A percentile compares a stretch with the other conserved stretches of the same genome.
Conservation (phyloP, 2,329 filamentous ascomycete species). For the Paraconiothyrium brasiliense region DNA sequence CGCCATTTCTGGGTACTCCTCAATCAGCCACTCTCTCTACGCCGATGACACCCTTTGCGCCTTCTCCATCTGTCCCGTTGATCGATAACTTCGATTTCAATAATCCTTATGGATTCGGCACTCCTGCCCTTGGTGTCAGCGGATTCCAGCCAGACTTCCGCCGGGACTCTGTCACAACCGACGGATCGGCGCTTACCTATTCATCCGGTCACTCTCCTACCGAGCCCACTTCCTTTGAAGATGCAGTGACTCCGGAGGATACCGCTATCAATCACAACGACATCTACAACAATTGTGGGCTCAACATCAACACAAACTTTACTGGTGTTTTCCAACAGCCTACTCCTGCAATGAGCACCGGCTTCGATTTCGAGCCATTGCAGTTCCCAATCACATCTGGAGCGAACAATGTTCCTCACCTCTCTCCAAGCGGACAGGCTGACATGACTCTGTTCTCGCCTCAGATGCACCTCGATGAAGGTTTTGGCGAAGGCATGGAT, state of each 20-base stretch:
- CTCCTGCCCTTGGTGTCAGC: conserved; percentile 41
- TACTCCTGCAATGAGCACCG: conserved; percentile 53
- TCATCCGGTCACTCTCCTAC: conserved; percentile 54
- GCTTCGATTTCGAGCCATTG: conserved; percentile 53
- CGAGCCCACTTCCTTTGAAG: conserved; percentile 54
- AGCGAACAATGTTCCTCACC: conserved; percentile 56
- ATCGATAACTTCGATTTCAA: conserved; percentile 41
- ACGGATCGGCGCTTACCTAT: conserved; percentile 48
- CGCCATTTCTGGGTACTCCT: conserved; percentile 48
- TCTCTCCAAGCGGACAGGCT: conserved; percentile 74
- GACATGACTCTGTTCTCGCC: conserved; percentile 76
- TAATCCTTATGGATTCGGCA: conserved; percentile 38
- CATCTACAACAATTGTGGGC: conserved; percentile 62
- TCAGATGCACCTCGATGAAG: conserved; percentile 69
- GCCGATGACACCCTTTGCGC: conserved; percentile 50
- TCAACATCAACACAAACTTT: conserved; percentile 70
- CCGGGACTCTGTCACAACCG: conserved; percentile 48
- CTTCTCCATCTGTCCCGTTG: conserved; percentile 54
- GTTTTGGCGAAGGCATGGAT: conserved; percentile 64
- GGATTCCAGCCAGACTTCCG: conserved; percentile 47
- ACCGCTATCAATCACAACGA: conserved; percentile 68
- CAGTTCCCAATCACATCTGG: conserved; percentile 38
- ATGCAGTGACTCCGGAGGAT: conserved; percentile 57
- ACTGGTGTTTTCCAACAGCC: conserved; percentile 67
- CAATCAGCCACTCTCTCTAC: conserved; percentile 46